A percentile compares a stretch with the other conserved stretches of the same genome.
phyloP scores from a whole-genome alignment of 2,329 filamentous ascomycete genomes.

The Cordyceps militaris region DNA sequence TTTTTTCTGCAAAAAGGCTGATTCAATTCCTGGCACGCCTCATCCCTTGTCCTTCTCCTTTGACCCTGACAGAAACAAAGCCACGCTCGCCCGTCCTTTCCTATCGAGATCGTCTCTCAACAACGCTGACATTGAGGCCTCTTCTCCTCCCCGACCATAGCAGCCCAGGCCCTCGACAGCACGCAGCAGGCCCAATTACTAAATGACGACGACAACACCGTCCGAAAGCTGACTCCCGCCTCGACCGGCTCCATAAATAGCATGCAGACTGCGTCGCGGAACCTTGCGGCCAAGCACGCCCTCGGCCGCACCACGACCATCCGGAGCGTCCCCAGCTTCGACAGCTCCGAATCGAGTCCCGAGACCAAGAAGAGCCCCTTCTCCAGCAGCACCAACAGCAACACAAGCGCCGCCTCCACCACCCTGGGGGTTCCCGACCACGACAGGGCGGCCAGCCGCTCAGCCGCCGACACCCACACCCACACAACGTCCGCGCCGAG shows the following conservation, averaged over 20 bases:
- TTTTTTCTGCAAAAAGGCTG: not conserved
- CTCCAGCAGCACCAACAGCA: slow-evolving; percentile 51
- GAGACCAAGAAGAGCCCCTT: slow-evolving; percentile 44
- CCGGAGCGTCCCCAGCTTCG: slow-evolving; percentile 50
- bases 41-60: not conserved
- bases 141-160: slow-evolving; percentile 2
- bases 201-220: slow-evolving; percentile 26
- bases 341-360: slow-evolving; percentile 40
- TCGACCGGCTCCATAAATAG: slow-evolving; percentile 34
- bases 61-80: not conserved
- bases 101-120: not conserved
- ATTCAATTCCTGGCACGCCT: not conserved
- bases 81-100: not conserved
- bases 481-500: slow-evolving; percentile 24
- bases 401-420: slow-evolving; percentile 39
- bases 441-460: slow-evolving; percentile 18
- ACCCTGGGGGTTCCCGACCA: slow-evolving; percentile 27
- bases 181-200: slow-evolving; percentile 19
- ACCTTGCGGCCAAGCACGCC: slow-evolving; percentile 23
- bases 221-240: slow-evolving; percentile 31
- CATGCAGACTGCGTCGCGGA: slow-evolving; percentile 26
- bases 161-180: slow-evolving; percentile 14
- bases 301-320: slow-evolving; percentile 40
- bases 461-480: slow-evolving; percentile 29
- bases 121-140: slow-evolving; percentile 2